These are phyloP conservation scores for Lichtheimia corymbifera DNA, from an alignment of 371 early-diverging fungal species.

Conservation along the genomic window DNA sequence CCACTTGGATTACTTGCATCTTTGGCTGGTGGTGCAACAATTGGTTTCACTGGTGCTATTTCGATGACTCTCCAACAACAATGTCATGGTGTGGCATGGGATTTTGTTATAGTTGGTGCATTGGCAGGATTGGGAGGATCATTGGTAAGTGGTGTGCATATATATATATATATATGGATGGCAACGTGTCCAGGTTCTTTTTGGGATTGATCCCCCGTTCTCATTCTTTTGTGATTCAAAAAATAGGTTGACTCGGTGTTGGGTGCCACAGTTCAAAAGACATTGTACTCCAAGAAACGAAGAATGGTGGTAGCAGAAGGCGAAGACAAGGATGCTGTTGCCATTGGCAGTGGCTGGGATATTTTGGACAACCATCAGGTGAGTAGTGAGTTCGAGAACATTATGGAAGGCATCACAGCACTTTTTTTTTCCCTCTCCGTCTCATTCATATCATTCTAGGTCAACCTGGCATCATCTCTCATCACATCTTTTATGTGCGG, in stretches of 20 bases:
- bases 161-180: conserved; percentile 6
- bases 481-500: conserved; percentile 22
- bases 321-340: conserved; percentile 41
- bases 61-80: conserved; percentile 49
- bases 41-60: conserved; percentile 68
- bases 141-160: conserved; percentile 43
- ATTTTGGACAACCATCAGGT: conserved; percentile 84
- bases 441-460: conserved; percentile 7
- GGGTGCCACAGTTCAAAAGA: conserved; percentile 82
- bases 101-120: conserved; percentile 49
- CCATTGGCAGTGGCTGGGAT: conserved; percentile 61
- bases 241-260: conserved; percentile 79
- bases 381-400: conserved; percentile 5
- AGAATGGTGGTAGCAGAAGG: conserved; percentile 53
- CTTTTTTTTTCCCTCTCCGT: neutral
- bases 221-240: conserved; percentile 4
- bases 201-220: neutral
- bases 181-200: neutral
- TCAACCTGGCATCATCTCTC: conserved; percentile 25
- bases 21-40: conserved; percentile 71
- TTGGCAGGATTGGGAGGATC: conserved; percentile 75
- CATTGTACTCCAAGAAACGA: conserved; percentile 64
- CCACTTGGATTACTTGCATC: conserved; percentile 67
- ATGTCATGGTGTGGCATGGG: conserved; percentile 40
- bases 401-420: neutral